phyloP scores from a whole-genome alignment of 192 early-diverging fungal genomes.

The Gonapodya prolifera region DNA sequence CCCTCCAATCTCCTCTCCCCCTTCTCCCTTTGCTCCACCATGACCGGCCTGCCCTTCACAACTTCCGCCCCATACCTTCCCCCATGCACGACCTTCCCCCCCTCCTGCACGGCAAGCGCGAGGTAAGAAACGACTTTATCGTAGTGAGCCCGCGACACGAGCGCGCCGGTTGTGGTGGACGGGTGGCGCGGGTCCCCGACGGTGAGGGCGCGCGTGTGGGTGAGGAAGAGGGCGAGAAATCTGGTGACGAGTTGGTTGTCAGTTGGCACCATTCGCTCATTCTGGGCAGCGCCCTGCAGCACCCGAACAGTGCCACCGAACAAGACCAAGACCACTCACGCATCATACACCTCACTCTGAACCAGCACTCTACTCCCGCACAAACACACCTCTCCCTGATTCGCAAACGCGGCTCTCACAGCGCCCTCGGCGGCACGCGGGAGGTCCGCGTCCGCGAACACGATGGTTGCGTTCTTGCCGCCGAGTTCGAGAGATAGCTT shows the following conservation, averaged over 20 bases:
- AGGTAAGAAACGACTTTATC: constrained; percentile 60
- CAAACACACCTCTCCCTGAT: constrained; percentile 72
- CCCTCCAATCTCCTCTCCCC: constrained; percentile 40
- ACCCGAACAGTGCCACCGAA: too few relatives aligned
- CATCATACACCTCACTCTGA: too few relatives aligned
- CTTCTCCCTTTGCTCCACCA: constrained; percentile 20
- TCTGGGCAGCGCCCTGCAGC: too few relatives aligned
- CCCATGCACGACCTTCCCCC: constrained; percentile 16
- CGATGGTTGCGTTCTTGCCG: constrained; percentile 70
- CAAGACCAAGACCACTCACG: too few relatives aligned
- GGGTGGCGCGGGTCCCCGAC: constrained; percentile 59
- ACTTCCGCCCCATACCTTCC: constrained; percentile 34
- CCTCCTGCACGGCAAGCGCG: constrained; percentile 33
- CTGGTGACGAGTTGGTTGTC: too few relatives aligned
- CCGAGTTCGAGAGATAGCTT: constrained; percentile 70
- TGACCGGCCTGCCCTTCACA: constrained; percentile 36
- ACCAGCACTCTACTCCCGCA: too few relatives aligned
- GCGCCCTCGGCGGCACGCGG: constrained; percentile 55
- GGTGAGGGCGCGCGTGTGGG: too few relatives aligned
- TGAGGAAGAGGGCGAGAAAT: too few relatives aligned
- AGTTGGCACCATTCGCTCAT: too few relatives aligned
- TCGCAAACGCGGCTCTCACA: constrained; percentile 51
- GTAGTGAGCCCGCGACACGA: constrained; percentile 56
- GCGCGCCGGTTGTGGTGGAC: constrained; percentile 52
- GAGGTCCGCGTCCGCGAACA: constrained; percentile 65